Conservation (phyloP, 257 asterid genomes). For the Solanum pimpinellifolium region DNA sequence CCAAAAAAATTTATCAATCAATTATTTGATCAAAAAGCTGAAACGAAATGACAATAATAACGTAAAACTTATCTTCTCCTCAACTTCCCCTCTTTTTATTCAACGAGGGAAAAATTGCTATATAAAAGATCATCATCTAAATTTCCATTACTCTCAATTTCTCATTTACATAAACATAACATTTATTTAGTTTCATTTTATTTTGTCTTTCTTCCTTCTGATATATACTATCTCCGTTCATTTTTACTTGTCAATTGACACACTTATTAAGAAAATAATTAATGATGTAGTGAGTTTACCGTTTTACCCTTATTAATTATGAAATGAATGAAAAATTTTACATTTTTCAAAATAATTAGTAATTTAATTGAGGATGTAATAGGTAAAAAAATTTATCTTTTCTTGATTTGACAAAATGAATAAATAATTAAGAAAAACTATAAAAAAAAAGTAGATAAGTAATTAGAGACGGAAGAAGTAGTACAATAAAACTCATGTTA, state of each 20-base stretch:
- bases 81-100: not conserved
- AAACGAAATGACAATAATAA: not conserved
- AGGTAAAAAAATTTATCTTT: no score
- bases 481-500: not conserved
- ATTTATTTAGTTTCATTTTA: not conserved
- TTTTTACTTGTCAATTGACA: no score
- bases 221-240: accelerated
- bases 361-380: no score
- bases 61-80: not conserved
- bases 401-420: no score
- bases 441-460: no score
- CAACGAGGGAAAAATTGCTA: not conserved
- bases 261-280: no score
- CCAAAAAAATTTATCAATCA: not conserved
- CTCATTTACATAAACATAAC: not conserved
- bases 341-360: no score
- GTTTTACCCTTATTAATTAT: no score
- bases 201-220: not conserved
- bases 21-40: not conserved
- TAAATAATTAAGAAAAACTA: no score
- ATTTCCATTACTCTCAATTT: not conserved
- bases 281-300: accelerated
- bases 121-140: no score
- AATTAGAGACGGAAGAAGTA: no score
- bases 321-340: accelerated